These are phyloP conservation scores for Solanum raphanifolium DNA, from an alignment of 257 asterid genomes.

Conservation along the genomic window DNA sequence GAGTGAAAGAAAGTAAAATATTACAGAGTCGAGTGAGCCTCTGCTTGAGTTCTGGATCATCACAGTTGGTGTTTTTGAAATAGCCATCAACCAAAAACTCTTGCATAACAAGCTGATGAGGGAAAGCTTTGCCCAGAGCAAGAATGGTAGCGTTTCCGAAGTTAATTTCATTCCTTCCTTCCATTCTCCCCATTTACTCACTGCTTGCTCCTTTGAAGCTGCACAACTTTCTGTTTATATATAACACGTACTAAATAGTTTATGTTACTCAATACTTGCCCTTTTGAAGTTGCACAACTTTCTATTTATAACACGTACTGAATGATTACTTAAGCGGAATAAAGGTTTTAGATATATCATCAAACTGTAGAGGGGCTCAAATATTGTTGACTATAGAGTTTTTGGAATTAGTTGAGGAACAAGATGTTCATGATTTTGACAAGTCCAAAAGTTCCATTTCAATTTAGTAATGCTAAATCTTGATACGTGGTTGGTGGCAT, in stretches of 20 bases:
- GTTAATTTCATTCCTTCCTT: conserved; percentile 7
- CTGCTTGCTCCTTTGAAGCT: neutral
- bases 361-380: neutral
- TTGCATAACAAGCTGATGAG: conserved; percentile 92
- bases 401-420: conserved; percentile 29
- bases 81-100: conserved; percentile 87
- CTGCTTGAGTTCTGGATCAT: conserved; percentile 67
- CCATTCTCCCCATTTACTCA: conserved; percentile 25
- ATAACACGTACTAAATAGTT: neutral
- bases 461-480: neutral
- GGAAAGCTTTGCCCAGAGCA: conserved; percentile 89
- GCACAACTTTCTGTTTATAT: conserved; percentile 7
- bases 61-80: conserved; percentile 69
- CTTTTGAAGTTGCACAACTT: neutral
- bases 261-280: neutral
- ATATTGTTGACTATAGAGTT: neutral
- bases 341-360: neutral
- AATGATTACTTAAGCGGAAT: neutral
- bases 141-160: conserved; percentile 51
- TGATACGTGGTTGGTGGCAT: neutral
- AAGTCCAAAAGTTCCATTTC: neutral
- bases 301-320: conserved; percentile 11
- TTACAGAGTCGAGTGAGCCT: conserved; percentile 86
- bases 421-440: conserved; percentile 20
- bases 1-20: neutral